Evolutionary conservation across 495 filamentous ascomycete genomes (phyloP), one percentile per base, ranked within the genome.

Genomic region (Hypoxylon lienhwacheense): DNA sequence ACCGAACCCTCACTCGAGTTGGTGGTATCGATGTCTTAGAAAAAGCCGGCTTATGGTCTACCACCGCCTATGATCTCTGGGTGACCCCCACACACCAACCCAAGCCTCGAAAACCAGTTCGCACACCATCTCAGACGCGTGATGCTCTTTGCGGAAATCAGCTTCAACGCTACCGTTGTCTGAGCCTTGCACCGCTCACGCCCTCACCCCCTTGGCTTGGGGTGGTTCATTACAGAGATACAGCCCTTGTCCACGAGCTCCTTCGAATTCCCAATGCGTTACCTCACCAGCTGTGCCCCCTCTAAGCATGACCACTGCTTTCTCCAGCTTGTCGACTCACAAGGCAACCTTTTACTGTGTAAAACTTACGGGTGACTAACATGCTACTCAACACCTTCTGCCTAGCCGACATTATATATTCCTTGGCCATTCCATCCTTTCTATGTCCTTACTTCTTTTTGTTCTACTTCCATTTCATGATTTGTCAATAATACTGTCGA

Each of bases 81-180:
- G 42, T 48, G 42, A 59, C 49, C 60, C 54, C 52, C 47, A 53
- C 49, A 34, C 55, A 42, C 31, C 47, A n/a, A 42, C 31, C 49
- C 61, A 49, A 52, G 47, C 54, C 61, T 46, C 8, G 5, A 17
- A 53, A 39, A 56, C 57, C 55, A 52, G 45, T 50, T 40, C 40
- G 19, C 65, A 67, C 65, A 67, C 65, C 65, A 59, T 53, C 59
- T 55, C 28, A n/a, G 36, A 59, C 55, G 65, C 62, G 50, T 47
- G 51, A 48, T 55, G 54, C 65, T 41, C 47, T 53, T 60, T 63
- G 33, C 17, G 55, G 65, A 58, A 65, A 43, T 42, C 57, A 56
- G 49, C 53, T 58, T 63, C 43, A 32, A 39, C 25, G 20, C 47
- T 35, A 25, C 36, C 36, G 7, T 37, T 41, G 40, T 57, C 47